Base-by-base conservation (phyloP, 768 basidiomycete genomes). In the Termitomyces titanicus region DNA sequence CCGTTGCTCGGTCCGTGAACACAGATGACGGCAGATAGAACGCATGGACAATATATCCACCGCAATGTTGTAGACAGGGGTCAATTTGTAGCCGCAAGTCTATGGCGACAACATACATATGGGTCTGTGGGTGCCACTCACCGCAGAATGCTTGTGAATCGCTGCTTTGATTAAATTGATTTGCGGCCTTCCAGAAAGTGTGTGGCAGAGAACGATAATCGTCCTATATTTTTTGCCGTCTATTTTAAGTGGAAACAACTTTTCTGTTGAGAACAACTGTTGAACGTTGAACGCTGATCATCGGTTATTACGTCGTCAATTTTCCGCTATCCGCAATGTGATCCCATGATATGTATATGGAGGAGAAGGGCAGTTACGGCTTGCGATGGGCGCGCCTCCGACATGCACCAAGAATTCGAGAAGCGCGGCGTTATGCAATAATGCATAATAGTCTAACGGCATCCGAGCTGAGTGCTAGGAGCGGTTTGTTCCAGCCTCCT, bases 1-100 rank as follows among this genome's bases (percentile, higher is more conserved):
- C 64, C 63, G 64, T 46, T 25, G 10, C 9, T 2, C 63, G 63
- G 63, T 54, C 63, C 63, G 63, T 24, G 25, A 27, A 12, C 25
- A 39, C 33, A 13, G 39, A 52, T 24, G 10, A 13, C 13, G 24
- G 18, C n/a, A 18, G 44, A 29, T 54, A 46, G 40, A 55, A 37
- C 50, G 27, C 33, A 44, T 34, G 55, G 8, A 1, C 12, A 7
- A 15, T 18, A 42, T 12, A 45, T 27, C 9, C 17, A 22, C 33
- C 37, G 11, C 27, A 8, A 5, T 5, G 10, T 40, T 42, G n/a
- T 15, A 35, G 13, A 17, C 17, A 20, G 27, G 37, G 34, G 6
- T 35, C 22, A 29, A 22, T 15, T 44, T 34, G 17, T 9, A 37
- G 35, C 35, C 47, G 27, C n/a, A n/a, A n/a, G n/a, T n/a, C n/a